A percentile compares a stretch with the other conserved stretches of the same genome.
phyloP scores from a whole-genome alignment of 306 rosid genomes.

The Acacia confusa region DNA sequence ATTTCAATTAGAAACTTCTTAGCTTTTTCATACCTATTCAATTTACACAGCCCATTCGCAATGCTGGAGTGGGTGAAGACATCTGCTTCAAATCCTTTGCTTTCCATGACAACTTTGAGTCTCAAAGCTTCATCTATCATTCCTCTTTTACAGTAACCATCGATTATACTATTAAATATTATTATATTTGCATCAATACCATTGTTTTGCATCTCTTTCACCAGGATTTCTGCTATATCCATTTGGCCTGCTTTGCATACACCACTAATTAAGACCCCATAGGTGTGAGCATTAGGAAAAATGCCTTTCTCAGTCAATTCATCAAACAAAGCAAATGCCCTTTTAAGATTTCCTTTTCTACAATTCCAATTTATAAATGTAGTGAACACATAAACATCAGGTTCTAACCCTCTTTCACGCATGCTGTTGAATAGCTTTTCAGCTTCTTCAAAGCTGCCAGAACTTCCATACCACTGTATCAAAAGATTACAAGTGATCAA shows the following conservation, averaged over 20 bases:
- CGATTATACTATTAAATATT: conserved; percentile 62
- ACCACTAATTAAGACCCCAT: conserved; percentile 66
- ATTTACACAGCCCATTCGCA: conserved; percentile 63
- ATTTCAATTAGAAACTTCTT: conserved; percentile 56
- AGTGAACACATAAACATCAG: conserved; percentile 67
- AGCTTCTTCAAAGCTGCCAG: conserved; percentile 51
- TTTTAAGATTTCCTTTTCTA: conserved; percentile 57
- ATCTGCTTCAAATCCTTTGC: conserved; percentile 61
- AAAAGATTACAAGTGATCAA: conserved; percentile 53
- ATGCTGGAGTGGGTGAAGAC: conserved; percentile 55
- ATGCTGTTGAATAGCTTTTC: conserved; percentile 64
- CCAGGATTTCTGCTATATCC: conserved; percentile 67
- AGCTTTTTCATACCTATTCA: conserved; percentile 61
- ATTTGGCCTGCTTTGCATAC: conserved; percentile 71
- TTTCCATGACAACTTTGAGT: conserved; percentile 54
- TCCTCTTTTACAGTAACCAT: conserved; percentile 75
- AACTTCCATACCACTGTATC: conserved; percentile 58
- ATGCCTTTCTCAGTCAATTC: conserved; percentile 57
- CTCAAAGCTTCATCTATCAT: conserved; percentile 68
- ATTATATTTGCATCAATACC: conserved; percentile 56
- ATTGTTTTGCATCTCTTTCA: conserved; percentile 66
- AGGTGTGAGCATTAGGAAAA: conserved; percentile 59
- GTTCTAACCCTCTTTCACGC: conserved; percentile 45
- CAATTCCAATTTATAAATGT: conserved; percentile 69
- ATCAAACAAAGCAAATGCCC: conserved; percentile 70